Base-by-base conservation (phyloP, 495 filamentous ascomycete genomes). In the Daldinia concentrica region DNA sequence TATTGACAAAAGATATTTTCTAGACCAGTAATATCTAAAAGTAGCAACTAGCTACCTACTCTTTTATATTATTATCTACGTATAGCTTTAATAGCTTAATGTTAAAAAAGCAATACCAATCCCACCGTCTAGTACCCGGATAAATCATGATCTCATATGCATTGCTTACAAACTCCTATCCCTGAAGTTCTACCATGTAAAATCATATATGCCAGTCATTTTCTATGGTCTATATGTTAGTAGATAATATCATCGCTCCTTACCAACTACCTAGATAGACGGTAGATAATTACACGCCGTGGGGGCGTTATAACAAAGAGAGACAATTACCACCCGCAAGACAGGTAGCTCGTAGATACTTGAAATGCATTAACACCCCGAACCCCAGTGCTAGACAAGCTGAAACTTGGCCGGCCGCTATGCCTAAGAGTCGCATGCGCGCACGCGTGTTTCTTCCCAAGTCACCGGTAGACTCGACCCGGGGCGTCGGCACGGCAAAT, bases 391-490 rank as follows among this genome's bases (percentile, higher is more conserved):
- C 39, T 34, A 26, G 26, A 41, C 39, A 58, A 39, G 26, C n/a
- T 24, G 24, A 29, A 30, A 43, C 9, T 4, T 4, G 43, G 19
- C 4, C 43, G 19, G 19, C 17, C 12, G 19, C 19, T 48, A 48
- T 48, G 1, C 4, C 9, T 19, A 48, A 48, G 43, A 19, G 43
- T 48, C 19, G 19, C 43, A 39, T 66, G 64, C 41, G 17, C 41
- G 50, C 57, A 37, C 54, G 57, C 29, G 15, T 14, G 6, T n/a
- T 55, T 19, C 17, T 29, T 62, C 61, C 70, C 70, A 68, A n/a
- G 24, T 34, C 70, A 6, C 59, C 59, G 69, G 69, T 63, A 67
- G 43, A 64, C 58, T 58, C 69, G 62, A 64, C 58, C 69, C 69
- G 50, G 43, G 57, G 43, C 22, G 8, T 27, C 26, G 64, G 69